phyloP scores from a whole-genome alignment of 129 eudicot species.

The Flaveria linearis region DNA sequence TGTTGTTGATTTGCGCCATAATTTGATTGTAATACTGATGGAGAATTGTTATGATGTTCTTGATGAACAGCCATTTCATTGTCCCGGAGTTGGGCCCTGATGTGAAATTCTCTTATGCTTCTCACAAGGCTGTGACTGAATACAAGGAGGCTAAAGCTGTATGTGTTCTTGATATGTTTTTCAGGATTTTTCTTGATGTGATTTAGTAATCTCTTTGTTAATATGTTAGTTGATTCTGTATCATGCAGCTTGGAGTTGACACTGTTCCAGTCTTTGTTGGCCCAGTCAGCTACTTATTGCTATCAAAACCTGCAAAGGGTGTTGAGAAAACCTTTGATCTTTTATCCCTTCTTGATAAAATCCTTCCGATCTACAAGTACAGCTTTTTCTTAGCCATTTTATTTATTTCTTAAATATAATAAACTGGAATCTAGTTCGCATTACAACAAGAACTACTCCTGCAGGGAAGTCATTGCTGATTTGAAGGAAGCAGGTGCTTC shows the following conservation, averaged over 20 bases:
- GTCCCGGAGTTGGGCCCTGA: constrained; percentile 99
- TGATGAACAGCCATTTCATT: constrained; percentile 81
- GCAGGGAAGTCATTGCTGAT: constrained; percentile 75
- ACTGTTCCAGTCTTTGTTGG: constrained; percentile 4
- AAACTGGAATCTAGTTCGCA: not conserved
- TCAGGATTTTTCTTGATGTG: not conserved
- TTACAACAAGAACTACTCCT: constrained; percentile 10
- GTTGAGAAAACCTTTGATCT: constrained; percentile 1
- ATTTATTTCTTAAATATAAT: not conserved
- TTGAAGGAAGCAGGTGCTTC: constrained; percentile 76
- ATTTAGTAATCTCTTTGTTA: not conserved
- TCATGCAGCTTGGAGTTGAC: not conserved
- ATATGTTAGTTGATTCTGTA: not conserved
- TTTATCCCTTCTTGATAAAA: constrained; percentile 9
- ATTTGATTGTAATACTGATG: not conserved
- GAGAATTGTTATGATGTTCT: not conserved
- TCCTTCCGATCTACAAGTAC: not conserved
- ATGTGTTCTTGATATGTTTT: constrained; percentile 31
- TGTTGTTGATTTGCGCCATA: not conserved
- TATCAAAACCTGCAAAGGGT: constrained; percentile 8
- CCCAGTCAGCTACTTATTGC: constrained; percentile 7
- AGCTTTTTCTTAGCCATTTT: not conserved
- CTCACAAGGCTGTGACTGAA: constrained; percentile 98
- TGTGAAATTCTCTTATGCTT: constrained; percentile 80
- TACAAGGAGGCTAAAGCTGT: constrained; percentile 99